Conservation (phyloP, 768 basidiomycete genomes). For the Russula emetica region DNA sequence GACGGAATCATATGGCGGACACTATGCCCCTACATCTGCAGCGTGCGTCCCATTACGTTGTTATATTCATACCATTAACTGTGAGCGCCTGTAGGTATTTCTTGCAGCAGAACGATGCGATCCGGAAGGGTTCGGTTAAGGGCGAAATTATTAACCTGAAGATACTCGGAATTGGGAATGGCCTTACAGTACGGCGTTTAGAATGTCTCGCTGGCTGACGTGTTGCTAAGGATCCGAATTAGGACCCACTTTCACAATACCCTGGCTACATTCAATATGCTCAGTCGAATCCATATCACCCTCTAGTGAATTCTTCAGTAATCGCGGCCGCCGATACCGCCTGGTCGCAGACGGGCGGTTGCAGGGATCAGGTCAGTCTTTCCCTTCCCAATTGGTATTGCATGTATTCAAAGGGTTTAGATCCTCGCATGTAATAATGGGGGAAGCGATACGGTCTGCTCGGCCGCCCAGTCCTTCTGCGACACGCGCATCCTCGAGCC, state of each 20-base stretch:
- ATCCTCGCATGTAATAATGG: conserved; percentile 50
- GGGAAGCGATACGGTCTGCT: conserved; percentile 31
- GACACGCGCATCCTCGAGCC: conserved; percentile 43
- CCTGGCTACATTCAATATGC: conserved; percentile 57
- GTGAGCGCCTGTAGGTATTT: conserved; percentile 39
- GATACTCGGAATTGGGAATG: conserved; percentile 59
- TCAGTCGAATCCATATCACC: conserved; percentile 49
- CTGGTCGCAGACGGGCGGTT: conserved; percentile 45
- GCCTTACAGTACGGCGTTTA: conserved; percentile 45
- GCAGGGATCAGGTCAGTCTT: conserved; percentile 43
- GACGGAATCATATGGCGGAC: conserved; percentile 53
- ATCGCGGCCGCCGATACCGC: conserved; percentile 43
- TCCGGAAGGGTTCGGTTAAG: conserved; percentile 42
- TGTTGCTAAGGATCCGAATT: background rate
- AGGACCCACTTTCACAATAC: conserved; percentile 48
- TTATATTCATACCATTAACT: background rate
- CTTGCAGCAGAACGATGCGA: conserved; percentile 55
- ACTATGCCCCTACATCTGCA: conserved; percentile 41
- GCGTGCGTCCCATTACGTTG: conserved; percentile 27
- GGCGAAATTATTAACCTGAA: conserved; percentile 56
- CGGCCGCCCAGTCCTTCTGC: conserved; percentile 51
- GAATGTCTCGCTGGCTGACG: background rate
- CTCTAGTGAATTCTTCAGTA: conserved; percentile 44
- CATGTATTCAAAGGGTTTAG: conserved; percentile 30
- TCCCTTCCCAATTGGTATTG: background rate